Conservation (phyloP, 495 filamentous ascomycete species). For the Copromyces sp. region DNA sequence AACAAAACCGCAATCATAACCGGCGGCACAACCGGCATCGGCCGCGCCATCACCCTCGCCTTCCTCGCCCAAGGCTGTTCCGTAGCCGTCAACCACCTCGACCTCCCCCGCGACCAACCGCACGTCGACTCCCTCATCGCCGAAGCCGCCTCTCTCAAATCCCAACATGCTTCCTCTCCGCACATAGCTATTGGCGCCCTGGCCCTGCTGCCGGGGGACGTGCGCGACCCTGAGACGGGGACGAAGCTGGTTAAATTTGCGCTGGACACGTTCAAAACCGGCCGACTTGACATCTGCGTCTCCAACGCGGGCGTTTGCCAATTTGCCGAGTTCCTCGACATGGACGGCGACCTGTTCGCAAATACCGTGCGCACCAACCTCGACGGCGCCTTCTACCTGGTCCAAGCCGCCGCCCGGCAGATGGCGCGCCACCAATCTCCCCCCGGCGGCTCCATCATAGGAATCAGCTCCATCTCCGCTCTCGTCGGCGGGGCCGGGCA, state of each 20-base stretch:
- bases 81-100: slow-evolving; percentile 63
- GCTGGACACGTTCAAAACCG: slow-evolving; percentile 41
- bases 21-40: slow-evolving; percentile 67
- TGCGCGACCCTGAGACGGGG: slow-evolving; percentile 55
- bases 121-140: slow-evolving; percentile 45
- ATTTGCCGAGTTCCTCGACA: slow-evolving; percentile 73
- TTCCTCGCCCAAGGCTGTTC: slow-evolving; percentile 60
- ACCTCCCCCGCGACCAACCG: slow-evolving; percentile 39
- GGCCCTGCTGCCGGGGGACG: slow-evolving; percentile 54
- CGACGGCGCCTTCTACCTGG: slow-evolving; percentile 74
- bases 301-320: slow-evolving; percentile 82
- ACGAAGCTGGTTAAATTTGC: slow-evolving; percentile 45
- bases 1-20: slow-evolving; percentile 68
- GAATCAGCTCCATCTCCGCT: slow-evolving; percentile 64
- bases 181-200: slow-evolving; percentile 27
- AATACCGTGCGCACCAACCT: slow-evolving; percentile 69
- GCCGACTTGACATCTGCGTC: slow-evolving; percentile 67
- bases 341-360: slow-evolving; percentile 50
- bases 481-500: slow-evolving; percentile 74
- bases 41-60: slow-evolving; percentile 61
- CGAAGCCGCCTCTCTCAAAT: slow-evolving; percentile 38
- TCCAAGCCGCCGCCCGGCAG: slow-evolving; percentile 71
- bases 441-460: slow-evolving; percentile 71
- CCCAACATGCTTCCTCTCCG: not conserved
- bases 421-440: slow-evolving; percentile 54